Evolutionary conservation across 2,329 filamentous ascomycete species (phyloP).

Genomic region (Pseudocercospora eumusae): DNA sequence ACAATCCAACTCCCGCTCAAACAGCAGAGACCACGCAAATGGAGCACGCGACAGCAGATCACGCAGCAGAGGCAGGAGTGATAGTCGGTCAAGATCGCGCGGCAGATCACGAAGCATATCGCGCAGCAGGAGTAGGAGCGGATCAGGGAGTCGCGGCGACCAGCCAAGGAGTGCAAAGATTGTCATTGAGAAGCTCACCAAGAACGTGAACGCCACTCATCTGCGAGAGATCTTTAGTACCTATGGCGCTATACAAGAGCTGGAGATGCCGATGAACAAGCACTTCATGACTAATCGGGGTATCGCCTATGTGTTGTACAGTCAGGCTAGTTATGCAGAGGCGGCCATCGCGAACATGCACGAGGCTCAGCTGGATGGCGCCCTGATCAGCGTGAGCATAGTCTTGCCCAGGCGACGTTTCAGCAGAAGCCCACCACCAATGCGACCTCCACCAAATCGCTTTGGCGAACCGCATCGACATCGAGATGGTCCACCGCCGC

Average conservation of each 20-base stretch:
- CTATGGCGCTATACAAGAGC: constrained; percentile 81
- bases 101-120: constrained; percentile 37
- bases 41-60: constrained; percentile 33
- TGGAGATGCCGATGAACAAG: constrained; percentile 88
- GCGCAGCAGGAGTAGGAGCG: constrained; percentile 23
- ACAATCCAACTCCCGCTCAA: constrained; percentile 26
- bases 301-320: constrained; percentile 88
- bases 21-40: constrained; percentile 34
- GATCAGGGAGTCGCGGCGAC: constrained; percentile 25
- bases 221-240: constrained; percentile 87
- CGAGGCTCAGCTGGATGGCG: constrained; percentile 83
- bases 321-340: constrained; percentile 76
- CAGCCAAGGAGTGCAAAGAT: constrained; percentile 60
- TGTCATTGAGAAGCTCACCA: constrained; percentile 92
- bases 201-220: constrained; percentile 88
- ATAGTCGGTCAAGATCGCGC: constrained; percentile 36
- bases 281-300: constrained; percentile 86
- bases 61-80: constrained; percentile 13
- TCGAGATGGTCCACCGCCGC: constrained; percentile 36
- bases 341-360: constrained; percentile 88
- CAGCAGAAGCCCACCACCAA: constrained; percentile 73
- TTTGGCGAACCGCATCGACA: constrained; percentile 46
- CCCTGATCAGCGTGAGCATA: constrained; percentile 81
- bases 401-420: constrained; percentile 82
- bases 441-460: constrained; percentile 59